Evolutionary conservation across 306 rosid species (phyloP), one percentile per base, ranked within the genome.

Genomic region (Quercus parvula): DNA sequence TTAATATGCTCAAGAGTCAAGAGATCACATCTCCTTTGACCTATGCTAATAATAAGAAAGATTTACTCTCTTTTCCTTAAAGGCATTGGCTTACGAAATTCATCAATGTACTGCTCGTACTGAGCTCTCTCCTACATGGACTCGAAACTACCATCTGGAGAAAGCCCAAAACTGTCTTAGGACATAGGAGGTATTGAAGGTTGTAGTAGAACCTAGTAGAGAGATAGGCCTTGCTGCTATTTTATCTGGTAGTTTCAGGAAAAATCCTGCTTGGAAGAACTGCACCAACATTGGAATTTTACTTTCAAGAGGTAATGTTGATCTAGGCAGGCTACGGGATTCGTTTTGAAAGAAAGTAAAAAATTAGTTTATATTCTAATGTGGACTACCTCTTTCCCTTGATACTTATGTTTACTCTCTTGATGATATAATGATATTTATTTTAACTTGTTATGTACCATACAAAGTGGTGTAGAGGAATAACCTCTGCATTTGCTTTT

Each of bases 191-290:
- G 52, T 11, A 9, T 13, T 49, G 54, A 92, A 94, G 86, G 86
- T 90, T 75, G 97, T 83, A 1, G 97, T 87, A 5, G 97, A 92
- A 82, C 97, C 99, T 52, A 92, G 97, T 56, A 94, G 99, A 83
- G 97, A 97, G 67, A 94, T 92, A 64, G 97, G 99, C 77, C 91
- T 94, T 83, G 99, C 97, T 56, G 99, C 92, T 77, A 91, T 90
- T 84, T 82, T 94, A 71, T 92, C 97, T 1, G 85, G 90, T 46
- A 81, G 88, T 78, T 92, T 94, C 88, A 90, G 83, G 88, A 85
- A 83, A 24, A 85, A 85, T 59, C 86, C 91, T 75, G 88, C 90
- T 61, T 90, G 91, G 92, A 89, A 94, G 80, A 87, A 87, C 59
- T 87, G 95, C 91, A 86, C 75, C 70, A 82, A 81, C 73, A 85